Evolutionary conservation across 768 basidiomycete species (phyloP).

Genomic region (Pleurotus pulmonarius): DNA sequence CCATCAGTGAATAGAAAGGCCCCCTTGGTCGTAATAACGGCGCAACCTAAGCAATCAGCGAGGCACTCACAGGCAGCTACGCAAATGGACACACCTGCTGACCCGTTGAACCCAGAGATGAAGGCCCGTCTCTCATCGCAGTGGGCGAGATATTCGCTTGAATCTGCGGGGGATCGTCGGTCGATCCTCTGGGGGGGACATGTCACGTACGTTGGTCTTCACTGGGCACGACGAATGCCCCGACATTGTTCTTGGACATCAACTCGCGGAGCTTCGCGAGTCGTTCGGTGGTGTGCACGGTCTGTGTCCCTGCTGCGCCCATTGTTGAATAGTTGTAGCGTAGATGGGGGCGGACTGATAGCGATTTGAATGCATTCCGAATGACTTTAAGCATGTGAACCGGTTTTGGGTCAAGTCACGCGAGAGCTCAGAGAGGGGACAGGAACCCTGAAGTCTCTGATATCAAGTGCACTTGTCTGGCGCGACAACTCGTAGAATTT

Average conservation of each 20-base stretch:
- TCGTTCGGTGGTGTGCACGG: slow-evolving; percentile 60
- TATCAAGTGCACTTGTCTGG: too few species aligned
- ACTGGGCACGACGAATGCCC: slow-evolving; percentile 81
- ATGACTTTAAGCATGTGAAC: slow-evolving; percentile 6
- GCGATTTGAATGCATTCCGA: slow-evolving; percentile 5
- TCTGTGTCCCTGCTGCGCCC: slow-evolving; percentile 35
- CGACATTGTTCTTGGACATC: slow-evolving; percentile 55
- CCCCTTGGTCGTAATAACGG: slow-evolving; percentile 31
- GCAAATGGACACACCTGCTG: slow-evolving; percentile 63
- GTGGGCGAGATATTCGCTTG: slow-evolving; percentile 83
- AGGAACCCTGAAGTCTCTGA: too few species aligned
- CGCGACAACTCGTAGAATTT: too few species aligned
- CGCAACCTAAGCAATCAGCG: slow-evolving; percentile 13
- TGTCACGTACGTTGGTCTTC: slow-evolving; percentile 83
- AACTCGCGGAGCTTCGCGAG: slow-evolving; percentile 63
- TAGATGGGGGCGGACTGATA: neutral
- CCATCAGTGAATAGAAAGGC: slow-evolving; percentile 95
- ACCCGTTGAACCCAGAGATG: slow-evolving; percentile 93
- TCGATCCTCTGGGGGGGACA: neutral
- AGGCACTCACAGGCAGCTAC: too few species aligned
- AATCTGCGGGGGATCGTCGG: slow-evolving; percentile 44
- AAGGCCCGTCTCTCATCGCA: slow-evolving; percentile 83
- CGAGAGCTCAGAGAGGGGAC: neutral
- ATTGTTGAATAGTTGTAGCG: slow-evolving; percentile 17
- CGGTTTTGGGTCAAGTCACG: neutral